Evolutionary conservation across 2,329 filamentous ascomycete genomes (phyloP).

Genomic region (Colletotrichum ledebouriae): DNA sequence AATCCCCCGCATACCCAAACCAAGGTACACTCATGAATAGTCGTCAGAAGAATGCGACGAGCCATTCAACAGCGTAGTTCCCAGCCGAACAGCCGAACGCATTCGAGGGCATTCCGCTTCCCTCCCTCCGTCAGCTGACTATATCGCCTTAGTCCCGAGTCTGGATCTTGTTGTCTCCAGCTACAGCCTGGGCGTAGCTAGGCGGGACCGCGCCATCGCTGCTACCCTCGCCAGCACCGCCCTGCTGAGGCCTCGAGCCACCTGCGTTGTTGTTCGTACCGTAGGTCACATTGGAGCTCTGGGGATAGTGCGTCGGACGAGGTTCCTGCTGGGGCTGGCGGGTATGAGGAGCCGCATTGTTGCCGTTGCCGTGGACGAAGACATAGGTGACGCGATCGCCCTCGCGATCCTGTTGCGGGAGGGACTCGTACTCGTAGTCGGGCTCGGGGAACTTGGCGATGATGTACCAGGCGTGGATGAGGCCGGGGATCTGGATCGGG

Average conservation of each 20-base stretch:
- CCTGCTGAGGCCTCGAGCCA: conserved; percentile 48
- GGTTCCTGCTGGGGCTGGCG: conserved; percentile 50
- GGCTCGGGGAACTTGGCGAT: conserved; percentile 89
- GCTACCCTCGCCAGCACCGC: conserved; percentile 58
- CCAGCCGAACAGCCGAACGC: no score
- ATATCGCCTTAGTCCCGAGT: conserved; percentile 64
- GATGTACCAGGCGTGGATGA: conserved; percentile 98
- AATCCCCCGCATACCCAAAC: no score
- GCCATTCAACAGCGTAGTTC: no score
- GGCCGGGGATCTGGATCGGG: conserved; percentile 77
- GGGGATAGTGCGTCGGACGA: conserved; percentile 50
- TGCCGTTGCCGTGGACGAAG: conserved; percentile 70
- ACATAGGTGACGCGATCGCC: conserved; percentile 80
- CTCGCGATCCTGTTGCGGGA: conserved; percentile 67
- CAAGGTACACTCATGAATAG: not conserved
- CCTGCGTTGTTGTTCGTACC: conserved; percentile 54
- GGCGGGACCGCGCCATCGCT: conserved; percentile 73
- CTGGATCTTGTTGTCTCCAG: conserved; percentile 91
- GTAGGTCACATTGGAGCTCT: conserved; percentile 57
- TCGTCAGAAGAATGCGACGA: not conserved
- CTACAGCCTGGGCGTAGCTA: conserved; percentile 88
- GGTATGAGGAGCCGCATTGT: conserved; percentile 46
- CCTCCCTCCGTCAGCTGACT: not conserved
- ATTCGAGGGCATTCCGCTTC: no score
- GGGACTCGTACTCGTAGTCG: conserved; percentile 76